Base-by-base conservation (phyloP, 2,329 filamentous ascomycete species). In the Juglanconis oblonga region DNA sequence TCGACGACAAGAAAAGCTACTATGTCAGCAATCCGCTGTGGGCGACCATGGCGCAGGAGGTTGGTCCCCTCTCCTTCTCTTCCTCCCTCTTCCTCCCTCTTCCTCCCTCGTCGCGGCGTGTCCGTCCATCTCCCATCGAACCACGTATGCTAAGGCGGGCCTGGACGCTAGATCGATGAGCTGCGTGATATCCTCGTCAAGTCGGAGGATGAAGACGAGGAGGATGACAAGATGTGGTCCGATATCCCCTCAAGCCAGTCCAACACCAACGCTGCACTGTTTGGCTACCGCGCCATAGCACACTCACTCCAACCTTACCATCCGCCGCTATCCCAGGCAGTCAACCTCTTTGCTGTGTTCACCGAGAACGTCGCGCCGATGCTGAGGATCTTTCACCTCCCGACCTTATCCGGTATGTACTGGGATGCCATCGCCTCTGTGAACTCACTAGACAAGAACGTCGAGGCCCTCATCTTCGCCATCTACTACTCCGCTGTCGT, bases 401-500 rank as follows among this genome's bases (percentile, higher is more conserved):
- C 70, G 1, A 69, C 68, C 1, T 40, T 68, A 14, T 64, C 64
- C 17, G 58, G 52, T 4, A 59, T 67, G 2, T 73, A 70, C 62
- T 69, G 67, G 66, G 55, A 66, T 5, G 61, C 67, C 2, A 63
- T 70, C 6, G 60, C 64, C 5, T 63, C 65, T 1, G 55, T 62
- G 3, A 49, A 49, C 1, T 57, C 63, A 0, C 40, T 68, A 10
- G 63, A 67, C 11, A 62, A 61, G 38, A 61, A 67, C 24, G 64
- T 55, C 4, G 64, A 67, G 14, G 61, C 68, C 3, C 64, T 70
- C 10, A n/a, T 70, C 7, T 84, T 85, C 64, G 73, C 81, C 0
- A 81, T 86, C 8, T 85, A 83, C 68, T 85, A 83, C 62, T 76
- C 80, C 0, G 76, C 81, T 0, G 70, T 84, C 3, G 77, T 76